Evolutionary conservation across 106 monocot genomes (phyloP), one percentile per base, ranked within the genome.

Genomic region (Platanthera guangdongensis): DNA sequence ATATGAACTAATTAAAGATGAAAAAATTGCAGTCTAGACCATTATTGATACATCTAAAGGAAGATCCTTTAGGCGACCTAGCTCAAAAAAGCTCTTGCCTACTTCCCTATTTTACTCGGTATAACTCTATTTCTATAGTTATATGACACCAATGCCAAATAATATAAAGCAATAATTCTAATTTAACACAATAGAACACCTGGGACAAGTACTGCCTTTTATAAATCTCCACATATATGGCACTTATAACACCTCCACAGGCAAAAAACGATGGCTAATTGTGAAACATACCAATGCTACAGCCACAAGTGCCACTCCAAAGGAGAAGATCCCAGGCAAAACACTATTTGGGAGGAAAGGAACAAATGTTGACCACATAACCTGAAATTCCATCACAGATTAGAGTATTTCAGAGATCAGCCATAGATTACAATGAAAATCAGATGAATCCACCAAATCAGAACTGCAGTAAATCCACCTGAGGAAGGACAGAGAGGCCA

Each of bases 321-420:
- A 83, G 52, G 84, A 85, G 19, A 93, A 25, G 15, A 81, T 11
- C 21, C 94, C 97, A 5, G 97, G 97, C 82, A 94, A 82, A 32
- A 92, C 81, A 83, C 91, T 99, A 73, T 85, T 92, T 5, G 94
- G 94, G 18, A 96, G 47, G 64, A 86, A 93, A 0, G 97, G 97
- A 48, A 99, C 88, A 82, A 99, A 99, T 18, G 97, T 99, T 8
- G 92, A 99, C 97, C 97, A 92, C 91, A 97, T 97, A 11, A 94
- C 93, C 95, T 96, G 82, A 86, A 90, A 25, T 2, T 1, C 50
- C 52, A 75, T 19, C 25, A 57, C 19, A 60, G 14, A 52, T 21
- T n/a, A 13, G 48, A 28, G 59, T 0, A 76, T 47, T 51, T 72
- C 39, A 15, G 19, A 63, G 51, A 30, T 25, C 1, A 60, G 54